Base-by-base conservation (phyloP, 1,284 basidiomycete species). In the Grifola frondosa region DNA sequence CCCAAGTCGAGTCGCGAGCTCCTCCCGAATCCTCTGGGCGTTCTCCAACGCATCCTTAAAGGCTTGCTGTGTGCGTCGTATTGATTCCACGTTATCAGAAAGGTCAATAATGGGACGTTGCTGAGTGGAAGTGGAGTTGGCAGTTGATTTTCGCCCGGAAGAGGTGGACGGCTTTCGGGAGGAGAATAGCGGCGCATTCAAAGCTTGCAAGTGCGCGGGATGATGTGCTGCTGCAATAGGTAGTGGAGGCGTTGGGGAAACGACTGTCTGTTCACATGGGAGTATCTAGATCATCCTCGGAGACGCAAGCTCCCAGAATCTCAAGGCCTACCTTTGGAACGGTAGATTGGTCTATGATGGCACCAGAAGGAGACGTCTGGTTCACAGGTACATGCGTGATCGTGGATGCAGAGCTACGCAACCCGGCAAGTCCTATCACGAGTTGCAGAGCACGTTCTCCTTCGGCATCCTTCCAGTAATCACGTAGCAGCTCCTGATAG, bases 191-290 rank as follows among this genome's bases (percentile, higher is more conserved):
- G 53, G 50, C 2, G 43, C 40, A 15, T 25, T 20, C 15, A 60
- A 46, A 6, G 50, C 35, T n/a, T 38, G 48, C 10, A 63, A 39
- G 34, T 68, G 56, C 5, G 62, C 51, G 8, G 71, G 73, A 44
- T 77, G 73, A 47, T 71, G 70, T 1, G 74, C 74, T n/a, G 74
- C 75, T 23, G 73, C 70, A 24, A 74, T 61, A 7, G 73, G 73
- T 7, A 76, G 64, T 13, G 62, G 57, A 5, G 64, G 66, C 16
- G 53, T 44, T 15, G 58, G 16, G n/a, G n/a, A n/a, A n/a, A n/a
- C n/a, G n/a, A n/a, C n/a, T n/a, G n/a, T n/a, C n/a, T n/a, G n/a
- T n/a, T n/a, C n/a, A n/a, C n/a, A n/a, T n/a, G n/a, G n/a, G n/a
- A n/a, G n/a, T n/a, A n/a, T n/a, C n/a, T n/a, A n/a, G n/a, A n/a